Evolutionary conservation across 208 protist genomes (phyloP).

Genomic region (Acanthamoeba triangularis): DNA sequence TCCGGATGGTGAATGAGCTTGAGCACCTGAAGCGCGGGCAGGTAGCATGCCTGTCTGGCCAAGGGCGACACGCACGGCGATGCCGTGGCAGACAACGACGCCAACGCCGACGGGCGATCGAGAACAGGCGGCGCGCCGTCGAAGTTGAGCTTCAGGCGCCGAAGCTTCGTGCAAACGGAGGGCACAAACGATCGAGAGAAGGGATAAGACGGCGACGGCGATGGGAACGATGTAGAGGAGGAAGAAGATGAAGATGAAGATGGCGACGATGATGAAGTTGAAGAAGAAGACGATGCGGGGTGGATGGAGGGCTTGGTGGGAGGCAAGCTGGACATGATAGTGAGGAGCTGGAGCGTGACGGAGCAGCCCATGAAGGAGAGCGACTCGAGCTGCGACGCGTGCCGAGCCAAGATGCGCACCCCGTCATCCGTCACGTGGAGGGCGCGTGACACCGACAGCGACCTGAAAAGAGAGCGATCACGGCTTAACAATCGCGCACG

Average conservation of each 20-base stretch:
- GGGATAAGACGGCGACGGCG: neutral
- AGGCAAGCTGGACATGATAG: neutral
- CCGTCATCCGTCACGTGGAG: neutral
- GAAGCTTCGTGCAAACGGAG: neutral
- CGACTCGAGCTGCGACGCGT: neutral
- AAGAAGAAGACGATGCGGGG: neutral
- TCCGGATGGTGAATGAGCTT: neutral
- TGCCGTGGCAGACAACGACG: neutral
- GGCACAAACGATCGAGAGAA: neutral
- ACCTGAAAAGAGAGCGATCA: neutral
- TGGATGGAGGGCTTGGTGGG: neutral
- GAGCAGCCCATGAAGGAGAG: neutral
- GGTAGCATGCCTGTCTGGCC: neutral
- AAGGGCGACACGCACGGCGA: neutral
- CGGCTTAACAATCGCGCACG: neutral
- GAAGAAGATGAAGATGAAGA: neutral
- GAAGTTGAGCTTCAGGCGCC: neutral
- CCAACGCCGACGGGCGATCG: neutral
- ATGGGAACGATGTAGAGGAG: neutral
- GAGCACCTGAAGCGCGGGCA: neutral
- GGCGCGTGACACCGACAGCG: neutral
- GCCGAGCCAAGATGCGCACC: neutral
- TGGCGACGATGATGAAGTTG: too few species aligned
- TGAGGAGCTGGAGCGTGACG: slow-evolving; percentile 5
- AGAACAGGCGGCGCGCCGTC: neutral